Conservation (phyloP, 495 filamentous ascomycete genomes). For the Aspergillus sclerotioniger region DNA sequence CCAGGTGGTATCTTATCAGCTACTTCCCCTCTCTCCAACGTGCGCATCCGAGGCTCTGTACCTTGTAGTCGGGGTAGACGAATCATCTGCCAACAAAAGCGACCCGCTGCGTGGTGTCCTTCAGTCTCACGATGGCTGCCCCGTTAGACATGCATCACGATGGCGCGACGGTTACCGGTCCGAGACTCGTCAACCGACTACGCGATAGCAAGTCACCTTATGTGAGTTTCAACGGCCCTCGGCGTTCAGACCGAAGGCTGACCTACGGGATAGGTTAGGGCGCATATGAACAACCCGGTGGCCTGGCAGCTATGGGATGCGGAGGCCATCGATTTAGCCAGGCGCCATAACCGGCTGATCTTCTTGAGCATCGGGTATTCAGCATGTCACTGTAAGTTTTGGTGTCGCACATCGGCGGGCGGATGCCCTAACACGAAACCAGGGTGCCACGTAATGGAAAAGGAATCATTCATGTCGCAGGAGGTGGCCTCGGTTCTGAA, state of each 20-base stretch:
- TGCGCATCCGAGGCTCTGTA: background rate
- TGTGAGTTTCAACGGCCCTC: constrained; percentile 39
- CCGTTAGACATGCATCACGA: constrained; percentile 30
- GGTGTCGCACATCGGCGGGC: constrained; percentile 21
- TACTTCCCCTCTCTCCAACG: background rate
- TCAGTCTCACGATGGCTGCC: constrained; percentile 17
- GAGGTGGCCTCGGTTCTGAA: constrained; percentile 83
- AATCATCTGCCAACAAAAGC: constrained; percentile 7
- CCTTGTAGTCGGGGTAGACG: background rate
- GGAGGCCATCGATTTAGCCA: constrained; percentile 72
- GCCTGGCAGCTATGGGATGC: constrained; percentile 90
- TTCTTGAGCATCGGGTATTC: constrained; percentile 96
- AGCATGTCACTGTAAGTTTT: constrained; percentile 72
- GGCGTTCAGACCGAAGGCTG: constrained; percentile 14
- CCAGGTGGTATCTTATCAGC: constrained; percentile 19
- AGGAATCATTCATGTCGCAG: constrained; percentile 84
- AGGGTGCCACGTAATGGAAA: constrained; percentile 94
- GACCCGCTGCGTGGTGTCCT: constrained; percentile 4
- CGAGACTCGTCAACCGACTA: constrained; percentile 65
- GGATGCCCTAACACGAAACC: constrained; percentile 15
- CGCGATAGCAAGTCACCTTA: constrained; percentile 77
- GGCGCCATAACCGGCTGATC: constrained; percentile 76
- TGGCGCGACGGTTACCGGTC: constrained; percentile 21
- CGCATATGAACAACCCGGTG: constrained; percentile 80
- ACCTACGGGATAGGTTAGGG: constrained; percentile 56